A percentile compares a stretch with the other conserved stretches of the same genome.
Evolutionary conservation across 352 stramenopile genomes (phyloP).

Genomic region (Phytophthora pini): DNA sequence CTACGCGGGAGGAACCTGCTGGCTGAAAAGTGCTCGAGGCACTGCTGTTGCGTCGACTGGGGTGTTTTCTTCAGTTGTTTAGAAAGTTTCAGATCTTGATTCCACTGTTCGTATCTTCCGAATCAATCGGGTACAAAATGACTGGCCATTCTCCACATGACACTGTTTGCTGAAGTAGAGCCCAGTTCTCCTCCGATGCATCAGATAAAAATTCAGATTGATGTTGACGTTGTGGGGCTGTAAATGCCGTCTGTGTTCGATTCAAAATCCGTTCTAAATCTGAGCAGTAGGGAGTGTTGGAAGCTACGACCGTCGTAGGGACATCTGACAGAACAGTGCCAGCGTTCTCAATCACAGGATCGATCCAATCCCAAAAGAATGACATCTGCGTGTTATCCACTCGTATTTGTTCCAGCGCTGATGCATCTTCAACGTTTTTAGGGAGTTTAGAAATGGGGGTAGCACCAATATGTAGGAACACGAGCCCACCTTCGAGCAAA

Average conservation of each 20-base stretch:
- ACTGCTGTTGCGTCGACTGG: background rate
- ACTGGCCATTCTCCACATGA: slow-evolving; percentile 10
- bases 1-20: slow-evolving; percentile 60
- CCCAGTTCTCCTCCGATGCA: slow-evolving; percentile 5
- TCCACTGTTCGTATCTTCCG: slow-evolving; percentile 18
- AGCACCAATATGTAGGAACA: slow-evolving; percentile 25
- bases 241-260: slow-evolving; percentile 9
- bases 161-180: slow-evolving; percentile 1
- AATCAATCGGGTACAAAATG: slow-evolving; percentile 26
- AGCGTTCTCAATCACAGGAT: slow-evolving; percentile 18
- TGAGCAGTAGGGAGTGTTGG: slow-evolving; percentile 26
- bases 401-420: slow-evolving; percentile 17
- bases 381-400: slow-evolving; percentile 32
- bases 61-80: slow-evolving; percentile 26
- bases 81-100: slow-evolving; percentile 8
- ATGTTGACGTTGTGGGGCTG: background rate
- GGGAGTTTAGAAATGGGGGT: slow-evolving; percentile 23
- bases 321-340: slow-evolving; percentile 18
- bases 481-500: slow-evolving; percentile 26
- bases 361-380: slow-evolving; percentile 35
- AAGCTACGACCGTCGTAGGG: slow-evolving; percentile 19
- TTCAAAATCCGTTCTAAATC: slow-evolving; percentile 15
- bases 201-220: slow-evolving; percentile 9
- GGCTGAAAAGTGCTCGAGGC: slow-evolving; percentile 60
- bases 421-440: slow-evolving; percentile 18